Percentiles rank a stretch among this genome's conserved stretches.
phyloP scores from a whole-genome alignment of 805 yeast genomes.

The Sporopachydermia lactativora region DNA sequence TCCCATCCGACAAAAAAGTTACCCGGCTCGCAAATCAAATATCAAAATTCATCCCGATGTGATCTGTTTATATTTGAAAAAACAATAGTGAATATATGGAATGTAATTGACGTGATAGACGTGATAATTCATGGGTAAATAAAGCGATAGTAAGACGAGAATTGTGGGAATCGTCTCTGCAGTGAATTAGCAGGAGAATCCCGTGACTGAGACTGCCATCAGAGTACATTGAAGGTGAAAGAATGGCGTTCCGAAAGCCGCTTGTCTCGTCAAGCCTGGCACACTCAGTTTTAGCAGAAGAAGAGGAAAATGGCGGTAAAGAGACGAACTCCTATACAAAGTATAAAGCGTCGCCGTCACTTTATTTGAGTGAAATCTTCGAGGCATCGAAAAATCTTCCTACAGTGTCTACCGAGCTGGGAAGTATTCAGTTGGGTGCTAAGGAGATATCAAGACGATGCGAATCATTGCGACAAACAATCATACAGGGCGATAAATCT shows the following conservation, averaged over 20 bases:
- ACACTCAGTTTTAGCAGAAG: neutral
- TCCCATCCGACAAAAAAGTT: too few relatives aligned
- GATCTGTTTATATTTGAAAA: too few relatives aligned
- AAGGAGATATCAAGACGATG: constrained; percentile 66
- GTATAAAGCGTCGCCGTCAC: neutral
- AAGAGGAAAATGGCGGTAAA: neutral
- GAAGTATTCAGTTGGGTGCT: constrained; percentile 68
- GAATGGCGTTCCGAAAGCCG: neutral
- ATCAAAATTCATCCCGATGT: too few relatives aligned
- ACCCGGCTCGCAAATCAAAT: too few relatives aligned
- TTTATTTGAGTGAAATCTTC: constrained; percentile 48
- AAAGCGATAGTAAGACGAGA: too few relatives aligned
- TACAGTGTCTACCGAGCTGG: constrained; percentile 46
- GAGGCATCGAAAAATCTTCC: constrained; percentile 74
- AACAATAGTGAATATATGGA: too few relatives aligned
- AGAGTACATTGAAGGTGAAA: too few relatives aligned
- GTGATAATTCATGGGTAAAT: too few relatives aligned
- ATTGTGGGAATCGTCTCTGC: too few relatives aligned
- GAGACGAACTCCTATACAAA: neutral
- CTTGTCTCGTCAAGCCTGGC: neutral
- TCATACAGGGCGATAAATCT: neutral
- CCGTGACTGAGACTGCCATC: too few relatives aligned
- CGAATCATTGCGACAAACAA: constrained; percentile 34
- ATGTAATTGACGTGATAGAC: too few relatives aligned
- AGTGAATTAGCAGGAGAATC: too few relatives aligned